A percentile compares a stretch with the other conserved stretches of the same genome.
phyloP scores from a whole-genome alignment of 2,329 filamentous ascomycete genomes.

The Grosmannia clavigera region DNA sequence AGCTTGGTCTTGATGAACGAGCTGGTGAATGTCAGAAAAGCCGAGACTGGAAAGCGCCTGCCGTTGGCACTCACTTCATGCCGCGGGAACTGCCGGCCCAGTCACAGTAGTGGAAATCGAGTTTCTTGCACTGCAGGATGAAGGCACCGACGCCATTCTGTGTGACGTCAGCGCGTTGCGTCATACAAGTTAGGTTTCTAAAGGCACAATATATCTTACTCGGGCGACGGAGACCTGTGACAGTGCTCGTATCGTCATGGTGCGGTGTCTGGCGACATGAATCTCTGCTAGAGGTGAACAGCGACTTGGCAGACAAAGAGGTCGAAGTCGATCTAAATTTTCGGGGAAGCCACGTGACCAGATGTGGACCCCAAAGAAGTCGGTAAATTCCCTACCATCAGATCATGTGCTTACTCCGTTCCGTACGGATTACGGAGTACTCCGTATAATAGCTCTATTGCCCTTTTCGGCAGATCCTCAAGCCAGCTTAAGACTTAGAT shows the following conservation, averaged over 20 bases:
- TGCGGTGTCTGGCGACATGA: not conserved
- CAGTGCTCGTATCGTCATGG: constrained; percentile 14
- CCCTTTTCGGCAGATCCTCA: too few relatives aligned
- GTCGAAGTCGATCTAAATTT: not conserved
- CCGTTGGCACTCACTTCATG: constrained; percentile 60
- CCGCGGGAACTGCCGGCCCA: constrained; percentile 85
- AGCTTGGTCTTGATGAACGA: constrained; percentile 71
- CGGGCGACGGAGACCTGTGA: constrained; percentile 13
- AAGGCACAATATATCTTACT: constrained; percentile 3
- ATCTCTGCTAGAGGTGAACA: not conserved
- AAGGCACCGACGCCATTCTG: constrained; percentile 96
- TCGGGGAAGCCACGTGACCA: not conserved
- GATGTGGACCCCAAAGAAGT: not conserved
- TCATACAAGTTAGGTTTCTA: not conserved
- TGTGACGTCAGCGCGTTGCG: not conserved
- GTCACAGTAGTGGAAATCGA: constrained; percentile 97
- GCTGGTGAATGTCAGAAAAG: constrained; percentile 31
- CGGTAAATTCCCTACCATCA: too few relatives aligned
- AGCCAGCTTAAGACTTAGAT: too few relatives aligned
- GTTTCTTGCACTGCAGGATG: constrained; percentile 89
- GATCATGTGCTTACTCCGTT: too few relatives aligned
- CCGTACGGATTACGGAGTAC: too few relatives aligned
- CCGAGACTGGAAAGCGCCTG: not conserved
- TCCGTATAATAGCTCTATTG: too few relatives aligned
- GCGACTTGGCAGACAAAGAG: not conserved